A percentile compares a stretch with the other conserved stretches of the same genome.
These are phyloP conservation scores for Magnusiomyces suaveolens DNA, from an alignment of 1,139 yeast species.

Conservation along the genomic window DNA sequence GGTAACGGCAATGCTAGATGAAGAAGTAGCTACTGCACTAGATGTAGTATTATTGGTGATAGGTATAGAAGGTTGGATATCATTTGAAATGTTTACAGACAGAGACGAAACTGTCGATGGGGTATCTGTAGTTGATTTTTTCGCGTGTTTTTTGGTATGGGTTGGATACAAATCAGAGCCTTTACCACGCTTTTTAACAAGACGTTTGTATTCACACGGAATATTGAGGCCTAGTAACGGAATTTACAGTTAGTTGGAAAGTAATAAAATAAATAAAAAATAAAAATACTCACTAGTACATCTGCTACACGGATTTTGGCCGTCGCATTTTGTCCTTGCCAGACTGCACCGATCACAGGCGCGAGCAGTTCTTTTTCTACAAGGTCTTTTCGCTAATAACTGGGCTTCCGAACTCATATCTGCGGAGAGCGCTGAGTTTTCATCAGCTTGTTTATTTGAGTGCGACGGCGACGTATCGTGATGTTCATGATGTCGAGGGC, in stretches of 20 bases:
- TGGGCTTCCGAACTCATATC: too few species aligned
- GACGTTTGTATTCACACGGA: conserved; percentile 10
- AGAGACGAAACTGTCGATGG: too few species aligned
- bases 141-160: conserved; percentile 8
- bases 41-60: neutral
- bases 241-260: neutral
- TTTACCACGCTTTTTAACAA: conserved; percentile 34
- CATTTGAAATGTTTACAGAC: neutral
- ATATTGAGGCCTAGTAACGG: conserved; percentile 6
- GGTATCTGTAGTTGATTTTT: neutral
- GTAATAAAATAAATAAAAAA: neutral
- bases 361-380: conserved; percentile 14
- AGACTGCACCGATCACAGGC: conserved; percentile 18
- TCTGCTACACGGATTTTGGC: conserved; percentile 17
- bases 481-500: too few species aligned
- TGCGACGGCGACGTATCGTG: neutral
- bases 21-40: neutral
- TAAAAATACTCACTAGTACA: conserved; percentile 10
- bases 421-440: neutral
- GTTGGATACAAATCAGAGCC: conserved; percentile 27
- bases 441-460: neutral
- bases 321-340: conserved; percentile 18
- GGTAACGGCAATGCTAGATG: neutral
- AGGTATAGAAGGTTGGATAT: neutral
- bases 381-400: neutral